Evolutionary conservation across 139 green algal species (phyloP).

Genomic region (Chlamydomonas sp.): DNA sequence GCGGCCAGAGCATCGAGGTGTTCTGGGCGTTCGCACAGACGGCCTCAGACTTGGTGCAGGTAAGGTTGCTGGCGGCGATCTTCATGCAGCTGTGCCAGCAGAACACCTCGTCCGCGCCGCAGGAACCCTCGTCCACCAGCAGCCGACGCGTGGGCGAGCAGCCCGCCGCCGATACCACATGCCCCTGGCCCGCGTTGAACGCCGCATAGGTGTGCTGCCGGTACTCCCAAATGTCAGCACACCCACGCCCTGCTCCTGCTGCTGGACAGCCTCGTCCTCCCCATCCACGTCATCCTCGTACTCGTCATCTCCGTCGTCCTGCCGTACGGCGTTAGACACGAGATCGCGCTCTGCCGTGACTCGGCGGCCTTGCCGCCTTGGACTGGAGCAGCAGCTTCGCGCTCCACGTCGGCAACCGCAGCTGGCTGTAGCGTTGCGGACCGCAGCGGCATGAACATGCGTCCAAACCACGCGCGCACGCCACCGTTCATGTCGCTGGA

Average conservation of each 20-base stretch:
- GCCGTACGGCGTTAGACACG: no score
- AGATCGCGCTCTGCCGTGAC: no score
- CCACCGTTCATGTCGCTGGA: conserved; percentile 8
- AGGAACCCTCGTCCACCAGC: conserved; percentile 33
- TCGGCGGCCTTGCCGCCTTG: no score
- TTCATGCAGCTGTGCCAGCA: conserved; percentile 49
- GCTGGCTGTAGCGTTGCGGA: neutral
- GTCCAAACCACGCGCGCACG: conserved; percentile 44
- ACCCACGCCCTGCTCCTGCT: no score
- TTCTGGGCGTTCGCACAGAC: conserved; percentile 13
- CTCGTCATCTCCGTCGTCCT: no score
- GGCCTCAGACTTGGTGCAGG: conserved; percentile 7
- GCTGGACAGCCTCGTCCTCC: neutral
- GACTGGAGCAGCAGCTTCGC: no score
- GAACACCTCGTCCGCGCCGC: conserved; percentile 40
- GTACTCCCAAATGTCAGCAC: conserved; percentile 41
- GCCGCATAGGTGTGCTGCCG: conserved; percentile 17
- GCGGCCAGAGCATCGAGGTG: conserved; percentile 32
- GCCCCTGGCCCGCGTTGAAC: conserved; percentile 6
- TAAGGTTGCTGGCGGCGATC: neutral
- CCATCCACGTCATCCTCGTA: neutral
- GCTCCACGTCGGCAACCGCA: no score
- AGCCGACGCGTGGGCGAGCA: conserved; percentile 16
- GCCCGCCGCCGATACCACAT: neutral
- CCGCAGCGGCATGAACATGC: conserved; percentile 42